Percentiles rank a stretch among this genome's conserved stretches.
phyloP scores from a whole-genome alignment of 1,139 yeast species.

The Nakaseomyces bracarensis region DNA sequence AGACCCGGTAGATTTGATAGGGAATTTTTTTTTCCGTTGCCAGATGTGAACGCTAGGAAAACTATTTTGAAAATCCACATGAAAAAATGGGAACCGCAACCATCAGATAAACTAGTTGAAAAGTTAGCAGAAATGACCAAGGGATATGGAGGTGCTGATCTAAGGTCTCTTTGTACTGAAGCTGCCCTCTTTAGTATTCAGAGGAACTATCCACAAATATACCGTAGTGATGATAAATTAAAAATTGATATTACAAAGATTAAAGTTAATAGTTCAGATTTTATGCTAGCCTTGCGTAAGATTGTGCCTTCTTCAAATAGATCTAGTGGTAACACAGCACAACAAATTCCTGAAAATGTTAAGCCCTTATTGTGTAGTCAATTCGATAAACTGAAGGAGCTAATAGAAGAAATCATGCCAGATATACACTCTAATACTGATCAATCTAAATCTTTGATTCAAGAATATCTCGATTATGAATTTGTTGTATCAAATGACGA shows the following conservation, averaged over 20 bases:
- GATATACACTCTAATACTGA: conserved; percentile 8
- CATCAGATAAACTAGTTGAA: conserved; percentile 48
- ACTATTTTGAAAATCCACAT: conserved; percentile 81
- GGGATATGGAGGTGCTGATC: conserved; percentile 98
- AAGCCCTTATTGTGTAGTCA: conserved; percentile 51
- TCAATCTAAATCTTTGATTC: conserved; percentile 29
- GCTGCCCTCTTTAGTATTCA: conserved; percentile 91
- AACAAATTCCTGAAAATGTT: conserved; percentile 71
- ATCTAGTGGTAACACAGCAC: conserved; percentile 63
- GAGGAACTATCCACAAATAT: conserved; percentile 88
- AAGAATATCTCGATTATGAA: conserved; percentile 30
- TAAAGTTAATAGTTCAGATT: conserved; percentile 75
- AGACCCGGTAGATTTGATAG: conserved; percentile 97
- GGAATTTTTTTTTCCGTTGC: conserved; percentile 92
- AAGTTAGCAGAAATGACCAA: conserved; percentile 76
- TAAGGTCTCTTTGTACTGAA: conserved; percentile 90
- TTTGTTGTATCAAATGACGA: conserved; percentile 24
- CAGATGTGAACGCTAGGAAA: conserved; percentile 70
- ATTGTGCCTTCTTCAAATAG: conserved; percentile 91
- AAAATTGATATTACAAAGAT: conserved; percentile 64
- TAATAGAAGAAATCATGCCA: conserved; percentile 58
- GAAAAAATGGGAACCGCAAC: conserved; percentile 75
- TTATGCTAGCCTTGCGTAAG: conserved; percentile 76
- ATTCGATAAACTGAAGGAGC: conserved; percentile 40
- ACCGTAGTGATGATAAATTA: conserved; percentile 65